Evolutionary conservation across 2,329 filamentous ascomycete genomes (phyloP), one percentile per base, ranked within the genome.

Genomic region (Sarocladiaceae sp.): DNA sequence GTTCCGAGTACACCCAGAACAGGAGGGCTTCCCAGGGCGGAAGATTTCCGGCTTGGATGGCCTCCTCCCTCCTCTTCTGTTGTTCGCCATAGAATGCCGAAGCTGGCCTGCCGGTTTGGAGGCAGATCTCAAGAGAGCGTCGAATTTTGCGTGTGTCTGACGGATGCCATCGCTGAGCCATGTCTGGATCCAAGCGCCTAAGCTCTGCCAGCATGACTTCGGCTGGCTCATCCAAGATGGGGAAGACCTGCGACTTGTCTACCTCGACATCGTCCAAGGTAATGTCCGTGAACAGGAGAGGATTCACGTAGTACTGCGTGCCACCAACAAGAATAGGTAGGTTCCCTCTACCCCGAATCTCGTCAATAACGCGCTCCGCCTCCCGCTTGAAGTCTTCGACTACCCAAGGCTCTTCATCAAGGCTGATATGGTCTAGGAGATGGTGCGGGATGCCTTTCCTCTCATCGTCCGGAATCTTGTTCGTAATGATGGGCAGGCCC

Each of bases 231-330:
- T 84, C 70, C 5, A 97, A 67, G 19, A 96, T 84, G 0, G 88
- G 82, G 53, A 81, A 85, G 27, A 73, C 49, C 58, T 58, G 12
- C 5, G 65, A 56, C 9, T 51, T 59, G 26, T 63, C 63, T 18
- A 58, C 48, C 4, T 60, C 56, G 2, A 69, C 60, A 11, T 69
- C 64, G 18, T 68, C 63, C 13, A 68, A 53, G 13, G 75, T 74
- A 51, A 90, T 81, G 26, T 85, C 77, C 41, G 59, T 55, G 59
- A 97, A 95, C 3, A 98, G 72, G 13, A 98, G 72, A 1, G 88
- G 82, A 56, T 96, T 89, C 0, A 88, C 85, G 58, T 98, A 98
- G 66, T 97, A 98, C 57, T 95, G 88, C 10, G 91, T 95, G 7
- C 93, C 93, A 20, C 93, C 93, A 1, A 97, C 93, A 1, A 98